Base-by-base conservation (phyloP, 441 rosid genomes). In the Geranium incanum region DNA sequence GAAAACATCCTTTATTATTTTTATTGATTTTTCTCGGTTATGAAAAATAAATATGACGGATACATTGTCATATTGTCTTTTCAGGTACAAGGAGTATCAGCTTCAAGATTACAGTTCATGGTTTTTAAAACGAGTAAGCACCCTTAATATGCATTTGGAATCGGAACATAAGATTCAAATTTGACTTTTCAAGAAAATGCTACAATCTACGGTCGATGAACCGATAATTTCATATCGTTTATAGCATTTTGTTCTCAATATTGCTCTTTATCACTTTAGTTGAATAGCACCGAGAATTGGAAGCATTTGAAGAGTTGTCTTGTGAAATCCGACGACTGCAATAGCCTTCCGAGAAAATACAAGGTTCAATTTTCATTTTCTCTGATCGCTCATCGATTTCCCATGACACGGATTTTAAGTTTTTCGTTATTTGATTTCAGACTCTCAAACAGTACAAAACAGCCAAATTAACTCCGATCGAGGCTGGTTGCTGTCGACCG, bases 401-500 rank as follows among this genome's bases (percentile, higher is more conserved):
- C 63, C 4, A 33, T 67, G 55, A 36, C 48, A 72, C 45, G 7
- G 55, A 68, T 76, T 36, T 50, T 76, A 74, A 73, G 45, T 38
- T 78, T 64, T 68, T 66, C 43, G 68, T 70, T 52, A 6, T 43
- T 67, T 72, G 28, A 11, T 76, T 75, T 68, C 86, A 93, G 98
- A 86, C 88, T 5, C 84, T 81, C 11, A 88, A 80, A 78, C 86
- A 84, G 73, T 86, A 80, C 69, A 89, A 91, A 74, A 84, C 82
- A 6, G 97, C 92, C 48, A 85, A 87, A 66, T 76, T 93, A 76
- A 87, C 84, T 4, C 92, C 98, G 0, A 84, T 93, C 67, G 98
- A 93, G 86, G 93, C 90, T 65, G 95, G 98, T 74, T 91, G 98
- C 82, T 91, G 97, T 79, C 81, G 88, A 72, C 97, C 98, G 8